Base-by-base conservation (phyloP, 2,329 filamentous ascomycete genomes). In the Pseudogymnoascus sp. region DNA sequence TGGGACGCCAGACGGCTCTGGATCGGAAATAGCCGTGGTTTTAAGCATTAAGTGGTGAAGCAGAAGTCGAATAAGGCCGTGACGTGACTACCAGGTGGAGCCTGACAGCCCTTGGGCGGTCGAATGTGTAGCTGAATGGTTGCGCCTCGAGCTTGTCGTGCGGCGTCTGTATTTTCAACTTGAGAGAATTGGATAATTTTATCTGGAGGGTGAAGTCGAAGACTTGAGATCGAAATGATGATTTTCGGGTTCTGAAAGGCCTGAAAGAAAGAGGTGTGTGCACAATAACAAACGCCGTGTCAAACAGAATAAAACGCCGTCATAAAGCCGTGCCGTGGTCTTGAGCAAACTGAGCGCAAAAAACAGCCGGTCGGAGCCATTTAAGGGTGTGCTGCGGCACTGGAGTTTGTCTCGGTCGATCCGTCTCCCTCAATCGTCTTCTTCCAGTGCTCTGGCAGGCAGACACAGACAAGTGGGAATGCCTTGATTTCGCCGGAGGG, bases 381-480 rank as follows among this genome's bases (percentile, higher is more conserved):
- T 56, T 33, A 56, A n/a, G 50, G 26, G 50, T 56, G 59, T 21
- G 59, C 67, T 26, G 68, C 70, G 46, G 70, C 75, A 64, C 74
- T 81, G 11, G 84, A 87, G 62, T 80, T 82, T 9, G 83, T 82
- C 71, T 88, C 87, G 3, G 86, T 88, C 29, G 86, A 88, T 33
- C 83, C 83, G 71, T 97, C 93, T 64, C 92, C 91, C 67, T 97
- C 93, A 70, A 97, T 96, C 1, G 93, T 97, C 78, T 95, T 96
- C 72, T 88, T 87, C 93, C 93, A 99, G 75, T 97, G 93, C 72
- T 96, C 90, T 26, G 93, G 95, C 33, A 96, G 80, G 76, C 95
- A 97, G 44, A 97, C 91, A 73, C 93, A 99, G 60, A 99, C 93
- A 67, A 99, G 82, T 50, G 95, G 95, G 82, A 97, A 97, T 33